These are phyloP conservation scores for Botrytis aclada DNA, from an alignment of 2,329 filamentous ascomycete genomes.

Conservation along the genomic window DNA sequence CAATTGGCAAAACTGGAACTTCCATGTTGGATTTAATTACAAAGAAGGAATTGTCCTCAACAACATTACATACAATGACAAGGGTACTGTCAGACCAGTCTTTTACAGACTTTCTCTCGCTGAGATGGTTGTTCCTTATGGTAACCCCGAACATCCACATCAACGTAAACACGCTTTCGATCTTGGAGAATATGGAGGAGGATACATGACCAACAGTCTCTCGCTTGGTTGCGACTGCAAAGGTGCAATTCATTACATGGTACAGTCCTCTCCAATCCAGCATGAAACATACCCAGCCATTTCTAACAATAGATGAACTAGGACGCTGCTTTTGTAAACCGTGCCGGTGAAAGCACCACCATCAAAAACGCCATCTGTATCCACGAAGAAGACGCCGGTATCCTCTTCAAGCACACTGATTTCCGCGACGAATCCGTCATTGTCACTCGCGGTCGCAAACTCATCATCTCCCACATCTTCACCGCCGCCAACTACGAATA, in stretches of 20 bases:
- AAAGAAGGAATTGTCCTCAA: constrained; percentile 86
- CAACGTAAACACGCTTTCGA: constrained; percentile 81
- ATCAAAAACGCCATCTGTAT: constrained; percentile 96
- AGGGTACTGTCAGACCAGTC: constrained; percentile 69
- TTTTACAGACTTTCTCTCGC: constrained; percentile 88
- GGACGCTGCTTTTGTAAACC: constrained; percentile 76
- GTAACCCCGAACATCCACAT: constrained; percentile 75
- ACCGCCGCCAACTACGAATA: constrained; percentile 97
- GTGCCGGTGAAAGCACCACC: constrained; percentile 68
- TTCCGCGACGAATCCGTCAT: constrained; percentile 87
- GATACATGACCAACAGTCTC: constrained; percentile 80
- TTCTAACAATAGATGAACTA: not conserved
- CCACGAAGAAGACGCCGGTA: constrained; percentile 88
- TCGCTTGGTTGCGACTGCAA: constrained; percentile 82
- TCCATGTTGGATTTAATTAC: constrained; percentile 95
- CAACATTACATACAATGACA: constrained; percentile 87
- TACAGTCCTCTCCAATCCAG: not conserved
- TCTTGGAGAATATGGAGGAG: constrained; percentile 75
- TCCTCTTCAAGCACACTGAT: constrained; percentile 91
- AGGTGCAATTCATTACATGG: constrained; percentile 86
- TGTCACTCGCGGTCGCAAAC: constrained; percentile 79
- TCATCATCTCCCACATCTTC: constrained; percentile 88
- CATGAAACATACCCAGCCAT: not conserved
- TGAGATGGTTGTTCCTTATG: constrained; percentile 93
- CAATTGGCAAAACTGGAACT: constrained; percentile 89